A percentile compares a stretch with the other conserved stretches of the same genome.
Evolutionary conservation across 2,329 filamentous ascomycete genomes (phyloP).

Genomic region (Trichoderma koningii): DNA sequence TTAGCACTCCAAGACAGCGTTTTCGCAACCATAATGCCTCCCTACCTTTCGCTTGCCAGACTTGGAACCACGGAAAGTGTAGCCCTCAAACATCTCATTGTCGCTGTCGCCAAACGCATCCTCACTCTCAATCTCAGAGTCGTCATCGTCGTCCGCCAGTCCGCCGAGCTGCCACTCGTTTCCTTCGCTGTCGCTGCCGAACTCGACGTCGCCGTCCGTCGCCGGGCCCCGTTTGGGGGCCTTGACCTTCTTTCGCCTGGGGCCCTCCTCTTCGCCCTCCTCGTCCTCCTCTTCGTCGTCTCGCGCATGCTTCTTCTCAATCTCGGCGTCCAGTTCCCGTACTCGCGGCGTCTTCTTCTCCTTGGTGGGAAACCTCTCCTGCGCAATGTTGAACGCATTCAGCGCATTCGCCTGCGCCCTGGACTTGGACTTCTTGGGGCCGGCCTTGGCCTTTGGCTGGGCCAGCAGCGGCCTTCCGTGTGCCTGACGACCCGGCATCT

Average conservation of each 20-base stretch:
- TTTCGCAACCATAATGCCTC: background rate
- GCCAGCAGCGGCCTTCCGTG: conserved; percentile 57
- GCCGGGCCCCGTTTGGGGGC: conserved; percentile 46
- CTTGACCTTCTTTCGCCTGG: conserved; percentile 46
- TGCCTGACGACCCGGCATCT: conserved; percentile 61
- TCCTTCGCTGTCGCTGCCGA: conserved; percentile 81
- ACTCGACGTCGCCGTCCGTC: conserved; percentile 62
- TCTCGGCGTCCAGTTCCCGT: conserved; percentile 54
- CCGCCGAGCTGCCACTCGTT: conserved; percentile 80
- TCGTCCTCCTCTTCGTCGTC: conserved; percentile 53
- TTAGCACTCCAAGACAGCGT: background rate
- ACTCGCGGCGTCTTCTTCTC: conserved; percentile 53
- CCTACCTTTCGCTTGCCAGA: conserved; percentile 39
- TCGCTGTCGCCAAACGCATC: conserved; percentile 90
- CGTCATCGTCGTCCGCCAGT: conserved; percentile 57
- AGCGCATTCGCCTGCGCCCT: conserved; percentile 54
- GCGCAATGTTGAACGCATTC: conserved; percentile 60
- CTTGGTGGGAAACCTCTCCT: conserved; percentile 52
- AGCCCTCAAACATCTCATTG: conserved; percentile 80
- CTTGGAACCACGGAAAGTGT: conserved; percentile 56
- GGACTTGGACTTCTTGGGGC: conserved; percentile 50
- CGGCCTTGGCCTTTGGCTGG: conserved; percentile 39
- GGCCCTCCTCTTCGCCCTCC: conserved; percentile 55
- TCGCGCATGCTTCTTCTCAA: conserved; percentile 48
- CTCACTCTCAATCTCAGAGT: conserved; percentile 66